A percentile compares a stretch with the other conserved stretches of the same genome.
These are phyloP conservation scores for Vickermania ingenoplastis DNA, from an alignment of 208 protist genomes.

Conservation along the genomic window DNA sequence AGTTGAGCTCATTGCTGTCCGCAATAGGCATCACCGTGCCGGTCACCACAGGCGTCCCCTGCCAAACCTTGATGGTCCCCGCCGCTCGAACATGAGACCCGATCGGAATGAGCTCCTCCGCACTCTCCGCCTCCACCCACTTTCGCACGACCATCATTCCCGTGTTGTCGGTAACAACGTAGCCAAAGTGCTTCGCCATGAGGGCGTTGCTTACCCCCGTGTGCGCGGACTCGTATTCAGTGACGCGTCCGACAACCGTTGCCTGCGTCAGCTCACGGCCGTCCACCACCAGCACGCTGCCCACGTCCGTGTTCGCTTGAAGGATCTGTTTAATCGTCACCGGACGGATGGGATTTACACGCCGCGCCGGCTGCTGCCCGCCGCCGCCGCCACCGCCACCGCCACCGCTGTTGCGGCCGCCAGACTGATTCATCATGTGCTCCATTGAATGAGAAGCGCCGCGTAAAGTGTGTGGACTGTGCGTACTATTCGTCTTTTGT, in stretches of 20 bases:
- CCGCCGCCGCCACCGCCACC: slow-evolving; percentile 1
- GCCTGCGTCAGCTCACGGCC: slow-evolving; percentile 84
- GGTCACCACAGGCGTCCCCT: slow-evolving; percentile 69
- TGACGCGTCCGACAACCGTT: slow-evolving; percentile 68
- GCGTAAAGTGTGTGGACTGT: too few species aligned
- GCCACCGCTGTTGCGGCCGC: not conserved
- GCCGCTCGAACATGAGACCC: slow-evolving; percentile 74
- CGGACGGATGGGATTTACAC: slow-evolving; percentile 76
- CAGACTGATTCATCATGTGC: not conserved
- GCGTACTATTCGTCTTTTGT: too few species aligned
- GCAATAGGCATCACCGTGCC: slow-evolving; percentile 71
- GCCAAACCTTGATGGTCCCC: slow-evolving; percentile 84
- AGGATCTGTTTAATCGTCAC: slow-evolving; percentile 86
- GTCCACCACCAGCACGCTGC: slow-evolving; percentile 79
- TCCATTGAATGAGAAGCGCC: too few species aligned
- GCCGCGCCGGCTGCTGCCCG: slow-evolving; percentile 51
- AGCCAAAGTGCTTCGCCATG: slow-evolving; percentile 84
- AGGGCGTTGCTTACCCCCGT: slow-evolving; percentile 33
- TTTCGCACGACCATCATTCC: slow-evolving; percentile 71
- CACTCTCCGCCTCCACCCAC: slow-evolving; percentile 65
- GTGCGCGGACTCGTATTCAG: slow-evolving; percentile 69
- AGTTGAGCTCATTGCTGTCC: slow-evolving; percentile 88
- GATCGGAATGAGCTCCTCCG: slow-evolving; percentile 56
- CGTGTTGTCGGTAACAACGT: slow-evolving; percentile 79
- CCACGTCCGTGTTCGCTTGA: slow-evolving; percentile 73